Percentiles rank a stretch among this genome's conserved stretches.
Evolutionary conservation across 2,329 filamentous ascomycete species (phyloP).

Genomic region (Monosporascus ibericus): DNA sequence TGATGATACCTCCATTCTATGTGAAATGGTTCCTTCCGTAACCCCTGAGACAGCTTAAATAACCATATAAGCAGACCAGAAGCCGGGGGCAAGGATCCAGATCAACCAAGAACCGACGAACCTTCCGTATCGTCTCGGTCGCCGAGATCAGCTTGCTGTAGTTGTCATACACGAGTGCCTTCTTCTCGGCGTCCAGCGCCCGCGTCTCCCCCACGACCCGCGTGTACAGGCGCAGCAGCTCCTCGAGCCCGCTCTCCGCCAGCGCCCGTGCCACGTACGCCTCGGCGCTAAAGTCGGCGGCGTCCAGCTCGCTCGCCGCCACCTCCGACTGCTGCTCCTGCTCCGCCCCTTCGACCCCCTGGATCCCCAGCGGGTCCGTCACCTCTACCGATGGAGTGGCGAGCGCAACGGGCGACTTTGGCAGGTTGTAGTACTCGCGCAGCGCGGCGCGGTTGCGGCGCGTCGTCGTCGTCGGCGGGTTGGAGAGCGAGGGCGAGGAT

Average conservation of each 20-base stretch:
- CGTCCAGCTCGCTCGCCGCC: slow-evolving; percentile 66
- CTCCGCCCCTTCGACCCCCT: slow-evolving; percentile 16
- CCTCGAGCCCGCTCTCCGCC: slow-evolving; percentile 57
- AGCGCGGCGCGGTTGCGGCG: slow-evolving; percentile 76
- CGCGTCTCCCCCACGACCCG: slow-evolving; percentile 73
- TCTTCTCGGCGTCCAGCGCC: slow-evolving; percentile 90
- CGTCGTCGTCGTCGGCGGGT: slow-evolving; percentile 19
- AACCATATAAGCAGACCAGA: not conserved
- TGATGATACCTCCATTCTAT: not conserved
- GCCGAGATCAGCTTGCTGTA: slow-evolving; percentile 96
- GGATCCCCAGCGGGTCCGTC: slow-evolving; percentile 30
- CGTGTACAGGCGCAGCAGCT: slow-evolving; percentile 65
- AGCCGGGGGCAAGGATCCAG: not conserved
- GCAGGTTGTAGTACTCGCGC: slow-evolving; percentile 91
- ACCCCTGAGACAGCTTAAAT: no score
- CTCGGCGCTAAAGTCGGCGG: slow-evolving; percentile 64
- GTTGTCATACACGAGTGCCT: slow-evolving; percentile 96
- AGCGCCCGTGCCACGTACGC: slow-evolving; percentile 59
- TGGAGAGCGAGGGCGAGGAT: slow-evolving; percentile 15
- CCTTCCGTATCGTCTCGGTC: slow-evolving; percentile 87
- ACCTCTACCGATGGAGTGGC: slow-evolving; percentile 35
- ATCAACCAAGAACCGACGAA: slow-evolving; percentile 19
- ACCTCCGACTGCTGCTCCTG: slow-evolving; percentile 47
- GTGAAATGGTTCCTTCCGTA: not conserved
- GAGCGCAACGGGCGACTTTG: slow-evolving; percentile 34